phyloP scores from a whole-genome alignment of 257 asterid genomes.

The Cinchona pubescens region DNA sequence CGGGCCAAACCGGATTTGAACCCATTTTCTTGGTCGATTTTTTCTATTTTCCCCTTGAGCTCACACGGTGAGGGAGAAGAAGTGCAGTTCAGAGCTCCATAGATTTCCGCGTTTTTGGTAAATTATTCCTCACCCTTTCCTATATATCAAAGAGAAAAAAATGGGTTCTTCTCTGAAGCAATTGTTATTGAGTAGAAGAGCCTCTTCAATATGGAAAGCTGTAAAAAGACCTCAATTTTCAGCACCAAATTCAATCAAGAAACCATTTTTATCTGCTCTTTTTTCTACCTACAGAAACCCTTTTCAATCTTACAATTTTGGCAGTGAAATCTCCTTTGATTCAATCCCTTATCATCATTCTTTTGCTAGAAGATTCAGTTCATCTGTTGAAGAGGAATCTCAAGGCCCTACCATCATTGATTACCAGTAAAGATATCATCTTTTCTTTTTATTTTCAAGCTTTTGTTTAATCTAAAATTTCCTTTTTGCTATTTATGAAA shows the following conservation, averaged over 20 bases:
- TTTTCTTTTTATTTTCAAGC: background rate
- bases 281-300: slow-evolving; percentile 14
- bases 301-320: slow-evolving; percentile 28
- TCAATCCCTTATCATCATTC: background rate
- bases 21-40: too few relatives aligned
- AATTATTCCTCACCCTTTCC: too few relatives aligned
- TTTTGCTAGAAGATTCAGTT: slow-evolving; percentile 28
- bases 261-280: slow-evolving; percentile 10
- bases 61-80: too few relatives aligned
- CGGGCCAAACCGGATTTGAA: too few relatives aligned
- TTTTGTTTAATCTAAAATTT: background rate
- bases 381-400: slow-evolving; percentile 40
- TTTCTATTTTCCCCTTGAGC: too few relatives aligned
- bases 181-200: slow-evolving; percentile 31
- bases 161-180: slow-evolving; percentile 40
- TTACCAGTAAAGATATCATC: slow-evolving; percentile 40
- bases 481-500: background rate
- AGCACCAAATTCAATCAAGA: slow-evolving; percentile 18
- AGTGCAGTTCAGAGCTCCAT: too few relatives aligned
- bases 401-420: slow-evolving; percentile 51
- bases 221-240: slow-evolving; percentile 26
- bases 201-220: slow-evolving; percentile 16
- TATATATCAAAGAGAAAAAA: background rate
- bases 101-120: too few relatives aligned
- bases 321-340: slow-evolving; percentile 21